Evolutionary conservation across 73 alveolate genomes (phyloP), one percentile per base, ranked within the genome.

Genomic region (Stentor roeselii): DNA sequence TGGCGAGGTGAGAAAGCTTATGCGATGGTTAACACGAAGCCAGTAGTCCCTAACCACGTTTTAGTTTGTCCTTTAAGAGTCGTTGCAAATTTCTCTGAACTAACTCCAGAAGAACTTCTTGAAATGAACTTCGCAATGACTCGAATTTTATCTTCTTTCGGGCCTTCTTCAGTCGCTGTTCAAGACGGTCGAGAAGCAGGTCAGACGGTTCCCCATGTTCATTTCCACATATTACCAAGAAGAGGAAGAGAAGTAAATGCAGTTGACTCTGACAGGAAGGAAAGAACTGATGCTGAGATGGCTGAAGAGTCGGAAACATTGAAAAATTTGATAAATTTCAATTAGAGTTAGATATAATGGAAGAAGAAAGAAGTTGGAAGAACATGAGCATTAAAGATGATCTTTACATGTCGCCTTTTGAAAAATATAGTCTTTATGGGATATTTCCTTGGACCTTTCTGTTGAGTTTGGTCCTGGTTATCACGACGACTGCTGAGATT

Each of bases 151-250:
- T 84, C 42, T 78, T 91, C 15, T 35, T 86, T 75, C 87, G 80
- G 80, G 15, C 41, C 37, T 27, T 21, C 42, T 40, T 67, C 80
- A 0, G 37, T 76, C 59, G 67, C 95, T 41, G 86, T 93, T 34
- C 95, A 93, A 86, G 95, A 93, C 89, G 98, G 98, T 31, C 78
- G 39, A 40, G 90, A 91, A 40, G 94, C 98, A 2, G 98, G 98
- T 0, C 96, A 93, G 85, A 93, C 95, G 3, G 96, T 93, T 36
- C 91, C 88, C 30, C 96, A 93, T 83, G 94, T 93, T 41, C 98
- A 93, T 86, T 67, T 93, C 3, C 98, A 93, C 86, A 36, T 93
- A 78, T 67, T 91, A 42, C 98, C 98, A 4, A 83, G 90, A 60
- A 78, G 76, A 30, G 87, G 88, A 30, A 83, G 84, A 78, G 87